phyloP scores from a whole-genome alignment of 768 basidiomycete genomes.

The Auriscalpium microsporum region DNA sequence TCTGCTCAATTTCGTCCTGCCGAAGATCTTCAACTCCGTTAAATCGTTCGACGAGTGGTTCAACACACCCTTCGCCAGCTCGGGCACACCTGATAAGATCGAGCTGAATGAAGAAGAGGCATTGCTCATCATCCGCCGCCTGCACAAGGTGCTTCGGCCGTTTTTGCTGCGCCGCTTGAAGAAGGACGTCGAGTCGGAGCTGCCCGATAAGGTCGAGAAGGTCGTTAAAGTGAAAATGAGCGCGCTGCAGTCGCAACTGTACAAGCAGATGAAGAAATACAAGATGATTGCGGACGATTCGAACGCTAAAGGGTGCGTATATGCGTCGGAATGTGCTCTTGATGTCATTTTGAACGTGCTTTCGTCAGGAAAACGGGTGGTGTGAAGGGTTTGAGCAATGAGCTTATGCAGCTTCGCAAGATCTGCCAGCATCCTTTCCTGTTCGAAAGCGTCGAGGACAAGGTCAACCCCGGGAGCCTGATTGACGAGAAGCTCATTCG shows the following conservation, averaged over 20 bases:
- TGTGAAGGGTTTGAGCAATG: slow-evolving; percentile 87
- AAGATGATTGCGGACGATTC: slow-evolving; percentile 91
- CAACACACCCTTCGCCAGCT: slow-evolving; percentile 98
- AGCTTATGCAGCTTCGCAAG: slow-evolving; percentile 96
- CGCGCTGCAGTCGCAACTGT: slow-evolving; percentile 82
- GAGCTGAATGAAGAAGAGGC: slow-evolving; percentile 99
- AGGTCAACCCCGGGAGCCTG: slow-evolving; percentile 73
- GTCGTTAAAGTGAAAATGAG: slow-evolving; percentile 96
- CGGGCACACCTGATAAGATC: slow-evolving; percentile 96
- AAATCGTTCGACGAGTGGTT: slow-evolving; percentile 99
- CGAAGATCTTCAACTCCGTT: slow-evolving; percentile 96
- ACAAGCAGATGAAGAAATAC: slow-evolving; percentile 97
- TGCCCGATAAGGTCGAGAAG: slow-evolving; percentile 97
- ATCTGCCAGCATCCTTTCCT: slow-evolving; percentile 98
- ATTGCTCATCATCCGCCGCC: slow-evolving; percentile 89
- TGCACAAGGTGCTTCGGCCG: slow-evolving; percentile 92
- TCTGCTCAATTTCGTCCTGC: slow-evolving; percentile 88
- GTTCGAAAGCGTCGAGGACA: slow-evolving; percentile 92
- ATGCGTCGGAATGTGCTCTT: neutral
- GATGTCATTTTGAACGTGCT: neutral
- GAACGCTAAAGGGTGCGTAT: slow-evolving; percentile 61
- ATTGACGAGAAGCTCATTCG: slow-evolving; percentile 83
- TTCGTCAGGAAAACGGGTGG: slow-evolving; percentile 54
- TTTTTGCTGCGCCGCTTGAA: slow-evolving; percentile 90
- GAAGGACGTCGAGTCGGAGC: slow-evolving; percentile 92